Percentiles rank a stretch among this genome's conserved stretches.
phyloP scores from a whole-genome alignment of 1,139 yeast species.

The Magnusiomyces sp. region DNA sequence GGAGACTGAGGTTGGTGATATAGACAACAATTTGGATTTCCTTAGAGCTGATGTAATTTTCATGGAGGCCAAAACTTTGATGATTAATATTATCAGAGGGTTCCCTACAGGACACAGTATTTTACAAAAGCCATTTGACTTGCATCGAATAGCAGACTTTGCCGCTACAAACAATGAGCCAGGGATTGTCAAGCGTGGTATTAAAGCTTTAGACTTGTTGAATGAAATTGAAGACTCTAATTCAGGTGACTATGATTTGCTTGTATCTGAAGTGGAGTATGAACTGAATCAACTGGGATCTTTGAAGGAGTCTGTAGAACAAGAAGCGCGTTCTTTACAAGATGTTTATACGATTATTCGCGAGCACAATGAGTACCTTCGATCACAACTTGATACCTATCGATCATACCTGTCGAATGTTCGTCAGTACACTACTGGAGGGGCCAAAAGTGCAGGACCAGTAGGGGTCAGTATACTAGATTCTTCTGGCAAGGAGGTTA shows the following conservation, averaged over 20 bases:
- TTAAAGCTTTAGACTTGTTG: slow-evolving; percentile 31
- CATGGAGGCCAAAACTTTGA: slow-evolving; percentile 33
- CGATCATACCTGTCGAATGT: slow-evolving; percentile 33
- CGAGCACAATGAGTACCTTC: slow-evolving; percentile 34
- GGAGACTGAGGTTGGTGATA: slow-evolving; percentile 33
- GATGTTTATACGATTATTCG: slow-evolving; percentile 30
- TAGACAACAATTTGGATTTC: slow-evolving; percentile 28
- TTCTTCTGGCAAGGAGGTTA: not conserved
- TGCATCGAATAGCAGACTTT: slow-evolving; percentile 29
- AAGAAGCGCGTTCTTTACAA: slow-evolving; percentile 30
- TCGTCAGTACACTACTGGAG: slow-evolving; percentile 30
- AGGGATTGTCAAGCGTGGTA: slow-evolving; percentile 32
- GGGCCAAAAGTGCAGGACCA: slow-evolving; percentile 24
- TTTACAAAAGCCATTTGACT: slow-evolving; percentile 27
- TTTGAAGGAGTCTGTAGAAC: slow-evolving; percentile 30
- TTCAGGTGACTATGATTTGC: slow-evolving; percentile 27
- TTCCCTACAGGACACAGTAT: slow-evolving; percentile 29
- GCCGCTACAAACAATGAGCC: slow-evolving; percentile 30
- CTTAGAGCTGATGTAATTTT: slow-evolving; percentile 33
- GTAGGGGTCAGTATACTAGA: slow-evolving; percentile 20
- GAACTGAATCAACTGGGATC: slow-evolving; percentile 34
- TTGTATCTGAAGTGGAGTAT: slow-evolving; percentile 31
- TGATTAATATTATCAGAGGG: slow-evolving; percentile 34
- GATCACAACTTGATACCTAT: slow-evolving; percentile 33
- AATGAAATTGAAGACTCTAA: slow-evolving; percentile 28